A percentile compares a stretch with the other conserved stretches of the same genome.
phyloP scores from a whole-genome alignment of 192 early-diverging fungal genomes.

The Coemansia sp. region DNA sequence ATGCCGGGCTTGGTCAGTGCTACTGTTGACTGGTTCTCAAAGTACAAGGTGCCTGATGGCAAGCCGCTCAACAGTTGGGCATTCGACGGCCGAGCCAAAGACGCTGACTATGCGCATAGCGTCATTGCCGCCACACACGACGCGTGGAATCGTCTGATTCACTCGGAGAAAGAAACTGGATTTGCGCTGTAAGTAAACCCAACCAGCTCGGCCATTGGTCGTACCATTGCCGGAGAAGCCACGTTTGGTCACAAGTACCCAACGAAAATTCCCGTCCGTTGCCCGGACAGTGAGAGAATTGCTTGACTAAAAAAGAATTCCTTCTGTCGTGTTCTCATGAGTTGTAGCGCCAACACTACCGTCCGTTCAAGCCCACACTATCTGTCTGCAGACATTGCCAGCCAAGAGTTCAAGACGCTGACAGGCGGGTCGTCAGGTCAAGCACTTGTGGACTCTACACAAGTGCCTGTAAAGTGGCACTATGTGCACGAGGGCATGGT shows the following conservation, averaged over 20 bases:
- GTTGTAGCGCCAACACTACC: conserved; percentile 38
- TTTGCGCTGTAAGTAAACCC: conserved; percentile 40
- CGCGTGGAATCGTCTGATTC: conserved; percentile 88
- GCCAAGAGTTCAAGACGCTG: conserved; percentile 24
- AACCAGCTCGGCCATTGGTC: conserved; percentile 10
- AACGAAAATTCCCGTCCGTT: background rate
- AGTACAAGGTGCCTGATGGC: conserved; percentile 99
- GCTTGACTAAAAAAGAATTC: background rate
- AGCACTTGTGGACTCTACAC: background rate
- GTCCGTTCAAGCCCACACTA: conserved; percentile 29
- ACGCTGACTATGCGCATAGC: conserved; percentile 86
- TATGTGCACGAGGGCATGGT: conserved; percentile 21
- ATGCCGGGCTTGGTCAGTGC: conserved; percentile 94
- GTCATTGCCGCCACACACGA: conserved; percentile 87
- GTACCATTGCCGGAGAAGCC: conserved; percentile 9
- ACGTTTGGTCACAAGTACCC: background rate
- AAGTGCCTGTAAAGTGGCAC: conserved; percentile 21
- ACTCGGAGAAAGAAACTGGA: conserved; percentile 6
- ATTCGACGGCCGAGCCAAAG: conserved; percentile 86
- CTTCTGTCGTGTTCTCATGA: conserved; percentile 1
- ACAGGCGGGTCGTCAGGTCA: conserved; percentile 14
- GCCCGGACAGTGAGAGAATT: background rate
- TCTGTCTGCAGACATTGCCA: conserved; percentile 17
- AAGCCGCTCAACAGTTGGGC: conserved; percentile 99
- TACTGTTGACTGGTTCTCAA: conserved; percentile 99